These are phyloP conservation scores for Magnolia changhungtana DNA, from an alignment of 164 flowering plant genomes.

Conservation along the genomic window DNA sequence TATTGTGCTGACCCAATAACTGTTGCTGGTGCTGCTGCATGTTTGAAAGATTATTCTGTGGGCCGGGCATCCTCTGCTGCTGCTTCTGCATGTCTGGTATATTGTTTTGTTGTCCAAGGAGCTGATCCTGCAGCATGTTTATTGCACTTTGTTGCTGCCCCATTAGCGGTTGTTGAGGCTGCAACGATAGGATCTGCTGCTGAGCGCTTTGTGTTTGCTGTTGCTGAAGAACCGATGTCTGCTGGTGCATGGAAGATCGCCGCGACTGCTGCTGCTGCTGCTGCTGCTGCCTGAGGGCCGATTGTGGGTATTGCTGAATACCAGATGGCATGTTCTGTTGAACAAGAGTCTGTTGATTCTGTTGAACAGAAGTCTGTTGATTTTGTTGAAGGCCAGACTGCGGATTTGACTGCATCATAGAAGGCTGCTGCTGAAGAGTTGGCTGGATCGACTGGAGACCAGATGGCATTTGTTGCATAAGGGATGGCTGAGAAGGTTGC, in stretches of 20 bases:
- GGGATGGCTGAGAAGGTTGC: conserved; percentile 63
- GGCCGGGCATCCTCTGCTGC: conserved; percentile 47
- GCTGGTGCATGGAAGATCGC: conserved; percentile 36
- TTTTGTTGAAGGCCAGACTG: conserved; percentile 53
- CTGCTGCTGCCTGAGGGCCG: conserved; percentile 55
- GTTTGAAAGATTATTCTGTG: conserved; percentile 35
- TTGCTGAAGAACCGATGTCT: conserved; percentile 47
- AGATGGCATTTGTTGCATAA: conserved; percentile 52
- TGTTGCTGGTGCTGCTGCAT: conserved; percentile 36
- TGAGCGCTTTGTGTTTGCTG: conserved; percentile 58
- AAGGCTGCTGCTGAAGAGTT: conserved; percentile 40
- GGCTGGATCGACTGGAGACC: conserved; percentile 28
- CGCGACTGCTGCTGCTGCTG: conserved; percentile 25
- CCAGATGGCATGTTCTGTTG: conserved; percentile 48
- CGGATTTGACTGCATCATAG: conserved; percentile 45
- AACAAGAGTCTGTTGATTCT: conserved; percentile 54
- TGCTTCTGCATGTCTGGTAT: conserved; percentile 30
- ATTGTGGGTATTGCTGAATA: conserved; percentile 67
- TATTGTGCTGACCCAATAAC: conserved; percentile 41
- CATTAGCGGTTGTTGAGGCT: conserved; percentile 40
- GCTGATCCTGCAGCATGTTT: conserved; percentile 20
- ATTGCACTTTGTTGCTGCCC: conserved; percentile 16
- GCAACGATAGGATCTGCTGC: conserved; percentile 41
- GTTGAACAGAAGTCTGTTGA: conserved; percentile 59
- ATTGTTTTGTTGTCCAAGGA: conserved; percentile 18